Conservation (phyloP, 2,329 filamentous ascomycete species). For the Verticillium klebahnii region DNA sequence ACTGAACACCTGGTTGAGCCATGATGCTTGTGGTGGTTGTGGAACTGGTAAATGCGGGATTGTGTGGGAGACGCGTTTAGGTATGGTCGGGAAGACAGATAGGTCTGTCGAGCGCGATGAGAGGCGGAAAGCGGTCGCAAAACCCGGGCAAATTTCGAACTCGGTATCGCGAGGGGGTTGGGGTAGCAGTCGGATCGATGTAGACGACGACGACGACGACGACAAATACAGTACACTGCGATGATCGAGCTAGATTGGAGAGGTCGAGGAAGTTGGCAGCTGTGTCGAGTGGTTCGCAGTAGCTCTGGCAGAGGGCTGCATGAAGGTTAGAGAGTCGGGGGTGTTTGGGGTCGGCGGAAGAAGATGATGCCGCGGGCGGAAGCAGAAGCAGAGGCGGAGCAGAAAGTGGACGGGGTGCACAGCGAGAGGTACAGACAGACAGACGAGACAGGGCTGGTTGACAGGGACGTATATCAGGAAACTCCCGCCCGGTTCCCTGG, state of each 20-base stretch:
- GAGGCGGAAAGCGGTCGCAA: not conserved
- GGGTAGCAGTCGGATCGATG: not conserved
- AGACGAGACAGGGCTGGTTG: not conserved
- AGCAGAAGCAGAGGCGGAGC: slow-evolving; percentile 2
- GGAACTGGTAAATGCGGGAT: not conserved
- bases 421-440: not conserved
- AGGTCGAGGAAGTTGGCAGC: not conserved
- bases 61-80: not conserved
- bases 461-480: slow-evolving; percentile 3
- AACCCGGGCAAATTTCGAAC: not conserved
- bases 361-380: not conserved
- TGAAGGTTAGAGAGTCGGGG: not conserved
- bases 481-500: slow-evolving; percentile 1
- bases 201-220: not conserved
- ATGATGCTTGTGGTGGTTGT: slow-evolving; percentile 46
- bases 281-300: not conserved
- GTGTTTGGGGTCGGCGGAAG: not conserved
- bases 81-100: not conserved
- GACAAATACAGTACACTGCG: not conserved
- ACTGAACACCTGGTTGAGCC: slow-evolving; percentile 81
- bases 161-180: not conserved
- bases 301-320: not conserved
- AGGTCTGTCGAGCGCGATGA: not conserved
- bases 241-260: not conserved
- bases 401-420: slow-evolving; percentile 4